Evolutionary conservation across 208 protist species (phyloP).

Genomic region (Spironucleus salmonicida): DNA sequence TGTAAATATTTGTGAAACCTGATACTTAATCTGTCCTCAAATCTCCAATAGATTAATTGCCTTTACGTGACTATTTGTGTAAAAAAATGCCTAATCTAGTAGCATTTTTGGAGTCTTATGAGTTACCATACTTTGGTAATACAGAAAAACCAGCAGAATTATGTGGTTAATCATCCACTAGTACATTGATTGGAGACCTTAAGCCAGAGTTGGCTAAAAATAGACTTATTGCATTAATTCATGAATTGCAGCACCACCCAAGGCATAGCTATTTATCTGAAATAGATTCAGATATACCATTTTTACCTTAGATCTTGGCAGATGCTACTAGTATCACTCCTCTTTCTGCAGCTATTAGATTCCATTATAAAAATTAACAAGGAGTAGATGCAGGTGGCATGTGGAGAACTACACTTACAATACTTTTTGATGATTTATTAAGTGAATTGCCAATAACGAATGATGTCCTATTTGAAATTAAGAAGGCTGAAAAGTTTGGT

Average conservation of each 20-base stretch:
- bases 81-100: neutral
- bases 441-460: neutral
- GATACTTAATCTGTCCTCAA: neutral
- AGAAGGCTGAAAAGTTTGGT: neutral
- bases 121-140: neutral
- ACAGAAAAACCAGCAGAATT: neutral
- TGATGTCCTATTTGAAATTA: neutral
- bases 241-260: neutral
- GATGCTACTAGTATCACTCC: neutral
- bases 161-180: neutral
- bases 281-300: neutral
- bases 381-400: conserved; percentile 22
- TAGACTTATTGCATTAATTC: neutral
- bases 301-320: neutral
- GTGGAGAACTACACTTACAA: neutral
- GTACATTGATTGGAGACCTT: neutral
- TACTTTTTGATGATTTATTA: neutral
- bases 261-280: neutral
- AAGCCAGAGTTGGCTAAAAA: neutral
- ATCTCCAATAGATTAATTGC: neutral
- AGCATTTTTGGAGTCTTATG: neutral
- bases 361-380: conserved; percentile 1
- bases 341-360: neutral
- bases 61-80: neutral
- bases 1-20: neutral